Percentiles rank a stretch among this genome's conserved stretches.
Evolutionary conservation across 345 rosid species (phyloP).

Genomic region (Eucalyptus decipiens): DNA sequence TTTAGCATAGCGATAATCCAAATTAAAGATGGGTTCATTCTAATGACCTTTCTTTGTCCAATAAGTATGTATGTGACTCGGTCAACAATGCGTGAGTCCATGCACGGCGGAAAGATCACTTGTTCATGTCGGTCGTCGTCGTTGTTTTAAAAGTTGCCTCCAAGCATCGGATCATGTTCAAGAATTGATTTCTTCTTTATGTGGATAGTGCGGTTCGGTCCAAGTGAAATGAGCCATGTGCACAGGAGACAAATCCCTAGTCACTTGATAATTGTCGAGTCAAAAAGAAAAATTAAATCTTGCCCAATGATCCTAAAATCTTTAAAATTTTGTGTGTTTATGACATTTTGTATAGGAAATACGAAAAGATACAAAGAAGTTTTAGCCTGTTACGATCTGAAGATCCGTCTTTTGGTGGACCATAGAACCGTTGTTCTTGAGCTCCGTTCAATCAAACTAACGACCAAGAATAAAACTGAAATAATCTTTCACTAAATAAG

Average conservation of each 20-base stretch:
- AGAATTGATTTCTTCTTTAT: background rate
- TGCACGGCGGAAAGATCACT: background rate
- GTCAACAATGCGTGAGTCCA: background rate
- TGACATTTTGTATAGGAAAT: background rate
- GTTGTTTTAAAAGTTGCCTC: background rate
- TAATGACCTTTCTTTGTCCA: background rate
- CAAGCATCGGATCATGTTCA: background rate
- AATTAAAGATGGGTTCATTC: background rate
- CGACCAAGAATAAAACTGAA: background rate
- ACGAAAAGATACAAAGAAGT: background rate
- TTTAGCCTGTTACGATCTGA: background rate
- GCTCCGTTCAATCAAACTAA: background rate
- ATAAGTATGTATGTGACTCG: background rate
- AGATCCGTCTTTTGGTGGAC: background rate
- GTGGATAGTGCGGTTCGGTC: background rate
- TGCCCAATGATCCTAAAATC: background rate
- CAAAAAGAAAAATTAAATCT: background rate
- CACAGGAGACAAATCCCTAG: background rate
- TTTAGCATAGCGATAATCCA: background rate
- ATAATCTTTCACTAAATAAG: background rate
- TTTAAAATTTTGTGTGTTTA: background rate
- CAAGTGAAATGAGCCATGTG: background rate
- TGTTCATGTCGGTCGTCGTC: background rate
- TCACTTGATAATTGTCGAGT: background rate
- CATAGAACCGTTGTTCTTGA: background rate